Evolutionary conservation across 257 asterid species (phyloP), one percentile per base, ranked within the genome.

Genomic region (Solanum appendiculatum): DNA sequence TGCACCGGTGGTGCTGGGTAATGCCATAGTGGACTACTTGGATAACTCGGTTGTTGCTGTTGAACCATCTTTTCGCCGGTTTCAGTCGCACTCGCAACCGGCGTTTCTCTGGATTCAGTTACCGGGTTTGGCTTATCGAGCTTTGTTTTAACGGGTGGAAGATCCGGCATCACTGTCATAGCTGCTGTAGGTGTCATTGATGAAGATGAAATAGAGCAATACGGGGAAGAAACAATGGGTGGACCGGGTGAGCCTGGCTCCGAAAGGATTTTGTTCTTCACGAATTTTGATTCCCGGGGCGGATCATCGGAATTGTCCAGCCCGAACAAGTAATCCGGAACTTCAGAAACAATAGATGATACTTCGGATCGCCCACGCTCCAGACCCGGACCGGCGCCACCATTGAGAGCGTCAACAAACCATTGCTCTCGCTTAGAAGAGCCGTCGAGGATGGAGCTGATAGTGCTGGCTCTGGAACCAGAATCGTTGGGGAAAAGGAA

Each of bases 171-270:
- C 5, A 89, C 91, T 11, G 91, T 91, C 75, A 90, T 37, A 82
- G 23, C 80, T 0, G 94, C 90, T 34, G 80, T 20, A 11, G 98
- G 94, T 21, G 97, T 93, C 39, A 93, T 87, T 11, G 98, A 88
- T 1, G 99, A 93, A 5, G 97, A 93, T 5, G 97, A 95, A 5
- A 95, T 88, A 85, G 99, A 96, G 88, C 93, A 90, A 91, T 91
- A 95, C 2, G 97, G 98, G 1, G 98, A 94, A 5, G 96, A 91
- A 44, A 58, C 85, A 80, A 46, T 46, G 16, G 90, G 89, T 18
- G 98, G 97, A 44, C 91, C 93, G 13, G 98, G 99, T n/a, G 99
- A 95, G 23, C 97, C 95, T 51, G 99, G 98, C 84, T 95, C 98
- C 31, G 95, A 95, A 73, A 90, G 81, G 86, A 82, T 92, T 60